Conservation (phyloP, 1,139 yeast species). For the Lodderomyces beijingensis region DNA sequence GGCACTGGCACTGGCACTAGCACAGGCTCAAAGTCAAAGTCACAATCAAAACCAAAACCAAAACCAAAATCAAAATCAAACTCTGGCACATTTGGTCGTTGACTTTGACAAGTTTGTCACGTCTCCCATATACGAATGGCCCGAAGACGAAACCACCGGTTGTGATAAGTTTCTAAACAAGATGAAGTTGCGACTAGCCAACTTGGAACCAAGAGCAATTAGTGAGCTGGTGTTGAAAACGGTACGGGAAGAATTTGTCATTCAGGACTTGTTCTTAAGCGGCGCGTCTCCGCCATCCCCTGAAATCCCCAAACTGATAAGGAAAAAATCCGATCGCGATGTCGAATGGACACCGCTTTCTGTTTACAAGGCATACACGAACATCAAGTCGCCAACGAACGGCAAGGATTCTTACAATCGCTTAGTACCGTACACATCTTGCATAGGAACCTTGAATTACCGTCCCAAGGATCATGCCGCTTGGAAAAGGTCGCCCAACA, state of each 20-base stretch:
- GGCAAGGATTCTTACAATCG: constrained; percentile 18
- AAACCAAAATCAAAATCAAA: neutral
- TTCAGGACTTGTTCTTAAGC: constrained; percentile 13
- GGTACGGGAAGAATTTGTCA: constrained; percentile 17
- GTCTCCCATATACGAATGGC: constrained; percentile 15
- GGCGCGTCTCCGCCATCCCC: constrained; percentile 10
- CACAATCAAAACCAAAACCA: too few species aligned
- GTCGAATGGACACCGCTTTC: constrained; percentile 34
- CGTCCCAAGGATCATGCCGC: constrained; percentile 16
- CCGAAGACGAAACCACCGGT: constrained; percentile 13
- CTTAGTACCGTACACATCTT: constrained; percentile 14
- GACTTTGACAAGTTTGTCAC: constrained; percentile 11
- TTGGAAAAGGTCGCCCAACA: constrained; percentile 20
- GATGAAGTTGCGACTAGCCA: constrained; percentile 11
- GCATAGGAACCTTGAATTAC: constrained; percentile 15
- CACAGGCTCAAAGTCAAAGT: too few species aligned
- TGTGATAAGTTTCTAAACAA: constrained; percentile 8
- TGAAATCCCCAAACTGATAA: constrained; percentile 14
- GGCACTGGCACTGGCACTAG: too few species aligned
- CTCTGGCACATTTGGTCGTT: constrained; percentile 1
- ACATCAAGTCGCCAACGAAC: constrained; percentile 22
- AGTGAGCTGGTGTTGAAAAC: constrained; percentile 17
- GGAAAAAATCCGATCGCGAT: constrained; percentile 19
- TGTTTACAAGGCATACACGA: constrained; percentile 34
- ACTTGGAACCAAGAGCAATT: constrained; percentile 12